These are phyloP conservation scores for Coccomyxa subellipsoidea DNA, from an alignment of 163 green algal genomes.

Conservation along the genomic window DNA sequence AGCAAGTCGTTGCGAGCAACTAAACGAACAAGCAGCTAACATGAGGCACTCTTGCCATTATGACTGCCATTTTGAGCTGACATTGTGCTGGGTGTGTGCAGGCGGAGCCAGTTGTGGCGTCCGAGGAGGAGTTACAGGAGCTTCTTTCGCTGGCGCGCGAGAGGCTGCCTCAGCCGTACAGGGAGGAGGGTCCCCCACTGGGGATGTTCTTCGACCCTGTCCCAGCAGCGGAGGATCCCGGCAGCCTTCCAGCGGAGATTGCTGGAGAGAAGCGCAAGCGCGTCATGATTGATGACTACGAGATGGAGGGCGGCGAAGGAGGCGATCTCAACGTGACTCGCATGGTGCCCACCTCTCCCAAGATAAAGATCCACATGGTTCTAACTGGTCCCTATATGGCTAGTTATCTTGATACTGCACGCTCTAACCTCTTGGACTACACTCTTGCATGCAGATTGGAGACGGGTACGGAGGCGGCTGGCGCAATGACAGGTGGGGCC, in stretches of 20 bases:
- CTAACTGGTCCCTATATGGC: too few relatives aligned
- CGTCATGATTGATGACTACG: background rate
- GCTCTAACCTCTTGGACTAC: too few relatives aligned
- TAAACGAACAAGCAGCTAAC: too few relatives aligned
- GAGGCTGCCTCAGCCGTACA: conserved; percentile 36
- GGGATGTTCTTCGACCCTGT: conserved; percentile 51
- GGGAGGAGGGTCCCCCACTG: conserved; percentile 67
- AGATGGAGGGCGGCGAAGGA: conserved; percentile 14
- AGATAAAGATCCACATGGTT: too few relatives aligned
- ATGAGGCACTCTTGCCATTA: too few relatives aligned
- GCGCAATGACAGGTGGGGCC: conserved; percentile 43
- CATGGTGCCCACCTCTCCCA: background rate
- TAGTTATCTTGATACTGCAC: too few relatives aligned
- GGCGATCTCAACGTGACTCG: background rate
- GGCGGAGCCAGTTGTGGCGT: background rate
- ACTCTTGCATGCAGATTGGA: background rate
- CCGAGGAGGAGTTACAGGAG: background rate
- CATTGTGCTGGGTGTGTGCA: background rate
- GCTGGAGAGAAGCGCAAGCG: conserved; percentile 15
- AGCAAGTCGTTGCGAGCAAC: too few relatives aligned
- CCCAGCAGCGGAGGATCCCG: conserved; percentile 10
- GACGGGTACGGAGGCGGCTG: background rate
- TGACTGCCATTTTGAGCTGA: too few relatives aligned
- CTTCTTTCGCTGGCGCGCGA: background rate
- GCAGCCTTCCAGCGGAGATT: conserved; percentile 10